These are phyloP conservation scores for Neurospora discreta DNA, from an alignment of 495 filamentous ascomycete species.

Conservation along the genomic window DNA sequence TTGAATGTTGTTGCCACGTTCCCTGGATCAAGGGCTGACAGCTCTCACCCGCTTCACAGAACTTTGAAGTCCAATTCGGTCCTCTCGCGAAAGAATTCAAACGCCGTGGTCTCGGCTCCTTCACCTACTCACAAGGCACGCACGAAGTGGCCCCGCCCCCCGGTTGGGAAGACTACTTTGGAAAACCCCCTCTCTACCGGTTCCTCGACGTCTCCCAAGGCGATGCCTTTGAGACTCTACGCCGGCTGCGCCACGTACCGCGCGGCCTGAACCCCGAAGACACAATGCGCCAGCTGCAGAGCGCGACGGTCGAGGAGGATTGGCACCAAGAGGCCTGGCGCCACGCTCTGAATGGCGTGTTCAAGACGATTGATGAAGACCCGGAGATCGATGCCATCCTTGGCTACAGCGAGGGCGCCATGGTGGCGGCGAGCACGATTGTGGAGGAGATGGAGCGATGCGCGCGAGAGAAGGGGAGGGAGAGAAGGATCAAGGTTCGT, in stretches of 20 bases:
- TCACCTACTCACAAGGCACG: conserved; percentile 37
- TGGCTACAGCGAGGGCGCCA: conserved; percentile 45
- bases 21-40: not conserved
- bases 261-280: conserved; percentile 37
- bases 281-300: conserved; percentile 32
- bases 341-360: conserved; percentile 22
- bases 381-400: conserved; percentile 37
- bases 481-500: conserved; percentile 34
- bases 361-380: conserved; percentile 26
- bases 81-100: conserved; percentile 37
- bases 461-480: conserved; percentile 22
- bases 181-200: conserved; percentile 38
- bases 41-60: conserved; percentile 18
- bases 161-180: conserved; percentile 44
- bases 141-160: conserved; percentile 33
- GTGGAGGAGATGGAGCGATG: conserved; percentile 35
- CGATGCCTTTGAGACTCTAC: conserved; percentile 35
- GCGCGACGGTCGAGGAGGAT: conserved; percentile 13
- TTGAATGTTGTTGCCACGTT: not conserved
- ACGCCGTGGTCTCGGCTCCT: conserved; percentile 29
- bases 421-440: conserved; percentile 38
- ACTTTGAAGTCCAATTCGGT: conserved; percentile 43
- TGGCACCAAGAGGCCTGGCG: conserved; percentile 20
- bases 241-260: conserved; percentile 39
- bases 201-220: conserved; percentile 37